Conservation (phyloP, 2,329 filamentous ascomycete genomes). For the Beauveria australis region DNA sequence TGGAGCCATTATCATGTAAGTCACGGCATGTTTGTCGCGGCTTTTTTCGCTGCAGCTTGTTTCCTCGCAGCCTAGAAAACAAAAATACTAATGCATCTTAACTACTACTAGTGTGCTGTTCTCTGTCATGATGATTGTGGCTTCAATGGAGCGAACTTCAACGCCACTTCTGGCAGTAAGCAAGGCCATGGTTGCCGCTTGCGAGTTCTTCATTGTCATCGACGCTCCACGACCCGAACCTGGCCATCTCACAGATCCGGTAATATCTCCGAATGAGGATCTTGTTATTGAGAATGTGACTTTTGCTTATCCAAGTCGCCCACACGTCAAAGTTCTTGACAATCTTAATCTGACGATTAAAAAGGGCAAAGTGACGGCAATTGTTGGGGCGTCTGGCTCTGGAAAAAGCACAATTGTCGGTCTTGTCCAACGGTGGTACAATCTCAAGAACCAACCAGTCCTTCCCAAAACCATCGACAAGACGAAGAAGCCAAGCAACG, state of each 20-base stretch:
- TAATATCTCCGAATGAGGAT: conserved; percentile 29
- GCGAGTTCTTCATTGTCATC: conserved; percentile 49
- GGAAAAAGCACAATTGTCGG: conserved; percentile 70
- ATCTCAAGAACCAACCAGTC: conserved; percentile 44
- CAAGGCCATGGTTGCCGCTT: conserved; percentile 49
- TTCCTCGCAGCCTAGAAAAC: too few species aligned
- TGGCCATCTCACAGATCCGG: conserved; percentile 27
- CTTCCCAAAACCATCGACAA: conserved; percentile 32
- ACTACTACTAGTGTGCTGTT: conserved; percentile 35
- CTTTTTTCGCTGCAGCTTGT: too few species aligned
- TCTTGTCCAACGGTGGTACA: conserved; percentile 65
- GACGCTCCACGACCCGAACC: conserved; percentile 34
- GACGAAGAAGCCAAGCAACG: conserved; percentile 26
- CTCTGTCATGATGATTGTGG: conserved; percentile 50
- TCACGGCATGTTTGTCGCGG: background rate
- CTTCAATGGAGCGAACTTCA: conserved; percentile 48
- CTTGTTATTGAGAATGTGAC: conserved; percentile 50
- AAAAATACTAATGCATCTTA: background rate
- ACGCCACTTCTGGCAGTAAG: conserved; percentile 48
- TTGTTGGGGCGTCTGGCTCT: conserved; percentile 64
- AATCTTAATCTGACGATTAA: conserved; percentile 49
- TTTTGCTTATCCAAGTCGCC: conserved; percentile 64
- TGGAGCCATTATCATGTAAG: conserved; percentile 48
- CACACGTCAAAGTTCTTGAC: conserved; percentile 56
- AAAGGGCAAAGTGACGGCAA: conserved; percentile 62